Conservation (phyloP, 2,329 filamentous ascomycete genomes). For the Aureobasidium zeae region DNA sequence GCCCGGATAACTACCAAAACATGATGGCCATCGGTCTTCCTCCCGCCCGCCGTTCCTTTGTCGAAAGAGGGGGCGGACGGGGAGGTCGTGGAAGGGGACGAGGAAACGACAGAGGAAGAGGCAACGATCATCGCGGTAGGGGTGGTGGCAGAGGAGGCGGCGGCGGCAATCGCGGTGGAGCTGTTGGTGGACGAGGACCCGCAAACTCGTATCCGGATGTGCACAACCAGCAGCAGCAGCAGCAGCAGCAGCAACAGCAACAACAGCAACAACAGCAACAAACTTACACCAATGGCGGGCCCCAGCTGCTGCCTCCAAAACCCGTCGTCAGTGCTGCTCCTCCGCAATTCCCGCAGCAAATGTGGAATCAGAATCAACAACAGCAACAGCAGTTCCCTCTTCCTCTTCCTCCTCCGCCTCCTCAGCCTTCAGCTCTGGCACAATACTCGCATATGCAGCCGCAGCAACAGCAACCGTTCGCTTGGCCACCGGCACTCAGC, state of each 20-base stretch:
- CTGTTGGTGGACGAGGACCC: conserved; percentile 17
- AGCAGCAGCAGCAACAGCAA: conserved; percentile 8
- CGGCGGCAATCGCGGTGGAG: conserved; percentile 20
- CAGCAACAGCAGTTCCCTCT: conserved; percentile 18
- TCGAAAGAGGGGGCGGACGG: conserved; percentile 25
- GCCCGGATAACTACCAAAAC: conserved; percentile 39
- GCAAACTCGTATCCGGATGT: conserved; percentile 23
- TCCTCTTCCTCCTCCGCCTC: conserved; percentile 15
- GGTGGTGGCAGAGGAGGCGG: conserved; percentile 28
- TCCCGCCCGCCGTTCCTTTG: conserved; percentile 30
- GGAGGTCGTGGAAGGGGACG: conserved; percentile 24
- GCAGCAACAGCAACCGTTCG: too few species aligned
- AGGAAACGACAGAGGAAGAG: conserved; percentile 22
- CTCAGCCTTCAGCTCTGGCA: conserved; percentile 3
- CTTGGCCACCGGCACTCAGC: conserved; percentile 15
- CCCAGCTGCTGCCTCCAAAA: conserved; percentile 3
- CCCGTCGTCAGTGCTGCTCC: too few species aligned
- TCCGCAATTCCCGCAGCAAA: conserved; percentile 17
- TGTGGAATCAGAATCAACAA: too few species aligned
- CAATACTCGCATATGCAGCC: conserved; percentile 4
- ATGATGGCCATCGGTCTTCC: conserved; percentile 34
- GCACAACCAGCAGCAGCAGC: conserved; percentile 19
- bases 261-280: conserved; percentile 15
- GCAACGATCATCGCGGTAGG: conserved; percentile 25
- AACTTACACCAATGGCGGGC: conserved; percentile 5